Percentiles rank a stretch among this genome's conserved stretches.
Conservation (phyloP, 139 green algal genomes). For the Chlamydomonas sphaeroides region DNA sequence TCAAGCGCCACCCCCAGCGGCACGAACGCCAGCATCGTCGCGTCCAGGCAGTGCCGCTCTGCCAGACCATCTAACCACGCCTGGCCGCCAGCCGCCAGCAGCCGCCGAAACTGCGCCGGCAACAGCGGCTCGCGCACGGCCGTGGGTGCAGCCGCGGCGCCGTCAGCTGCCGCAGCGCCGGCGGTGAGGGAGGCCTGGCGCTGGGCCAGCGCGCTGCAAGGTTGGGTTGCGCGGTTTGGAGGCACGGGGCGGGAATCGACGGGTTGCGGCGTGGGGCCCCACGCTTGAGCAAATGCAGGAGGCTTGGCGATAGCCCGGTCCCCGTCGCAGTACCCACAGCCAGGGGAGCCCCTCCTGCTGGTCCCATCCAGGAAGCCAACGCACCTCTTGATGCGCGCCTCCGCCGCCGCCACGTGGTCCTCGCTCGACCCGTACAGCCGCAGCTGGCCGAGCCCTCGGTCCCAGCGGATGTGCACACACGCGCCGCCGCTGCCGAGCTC, state of each 20-base stretch:
- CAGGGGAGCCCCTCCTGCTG: background rate
- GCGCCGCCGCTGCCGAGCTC: background rate
- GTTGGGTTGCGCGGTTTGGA: no score
- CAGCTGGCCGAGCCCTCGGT: background rate
- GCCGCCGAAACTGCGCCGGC: background rate
- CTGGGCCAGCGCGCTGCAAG: background rate
- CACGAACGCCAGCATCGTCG: slow-evolving; percentile 33
- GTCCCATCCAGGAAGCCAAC: no score
- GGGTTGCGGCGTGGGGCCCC: background rate
- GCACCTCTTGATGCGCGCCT: background rate
- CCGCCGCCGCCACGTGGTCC: background rate
- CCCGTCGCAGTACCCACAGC: background rate
- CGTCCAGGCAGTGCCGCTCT: background rate
- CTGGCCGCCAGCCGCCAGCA: background rate
- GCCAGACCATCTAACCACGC: background rate
- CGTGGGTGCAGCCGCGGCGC: background rate
- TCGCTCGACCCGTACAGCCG: background rate
- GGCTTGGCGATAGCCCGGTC: no score
- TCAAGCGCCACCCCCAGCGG: background rate
- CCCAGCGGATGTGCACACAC: slow-evolving; percentile 1
- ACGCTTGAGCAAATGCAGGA: no score
- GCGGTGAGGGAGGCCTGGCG: background rate
- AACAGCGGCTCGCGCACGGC: background rate
- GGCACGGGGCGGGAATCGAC: no score
- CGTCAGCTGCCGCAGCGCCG: no score